phyloP scores from a whole-genome alignment of 192 early-diverging fungal species.

The Phlyctochytrium bullatum region DNA sequence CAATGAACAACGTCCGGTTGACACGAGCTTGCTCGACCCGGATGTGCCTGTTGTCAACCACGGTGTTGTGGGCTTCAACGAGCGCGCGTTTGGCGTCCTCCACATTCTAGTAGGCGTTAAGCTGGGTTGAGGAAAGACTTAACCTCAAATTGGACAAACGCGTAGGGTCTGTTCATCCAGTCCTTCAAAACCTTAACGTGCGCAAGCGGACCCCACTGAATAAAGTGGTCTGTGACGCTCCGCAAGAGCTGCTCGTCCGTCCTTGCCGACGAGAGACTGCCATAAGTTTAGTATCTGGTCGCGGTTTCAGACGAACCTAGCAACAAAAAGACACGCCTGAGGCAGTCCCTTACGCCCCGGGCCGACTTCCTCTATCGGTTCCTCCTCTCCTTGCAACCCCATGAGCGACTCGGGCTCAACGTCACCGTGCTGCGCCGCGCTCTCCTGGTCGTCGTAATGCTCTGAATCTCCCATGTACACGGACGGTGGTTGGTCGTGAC shows the following conservation, averaged over 20 bases:
- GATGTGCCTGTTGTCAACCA: constrained; percentile 67
- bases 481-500: too few relatives aligned
- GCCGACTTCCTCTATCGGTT: background rate
- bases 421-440: background rate
- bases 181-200: constrained; percentile 77
- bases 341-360: constrained; percentile 21
- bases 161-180: constrained; percentile 67
- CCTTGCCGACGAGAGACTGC: constrained; percentile 51
- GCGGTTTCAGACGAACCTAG: constrained; percentile 51
- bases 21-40: constrained; percentile 75
- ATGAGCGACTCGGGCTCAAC: background rate
- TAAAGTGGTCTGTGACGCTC: constrained; percentile 58
- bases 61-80: constrained; percentile 60
- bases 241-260: constrained; percentile 52
- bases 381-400: background rate
- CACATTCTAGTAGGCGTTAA: constrained; percentile 33
- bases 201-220: constrained; percentile 59
- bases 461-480: background rate
- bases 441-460: background rate
- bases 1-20: constrained; percentile 69
- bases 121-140: background rate
- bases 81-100: constrained; percentile 59
- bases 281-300: background rate
- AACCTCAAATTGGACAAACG: constrained; percentile 77
- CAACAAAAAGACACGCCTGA: constrained; percentile 70